Evolutionary conservation across 257 asterid genomes (phyloP).

Genomic region (Cynanchum wilfordii): DNA sequence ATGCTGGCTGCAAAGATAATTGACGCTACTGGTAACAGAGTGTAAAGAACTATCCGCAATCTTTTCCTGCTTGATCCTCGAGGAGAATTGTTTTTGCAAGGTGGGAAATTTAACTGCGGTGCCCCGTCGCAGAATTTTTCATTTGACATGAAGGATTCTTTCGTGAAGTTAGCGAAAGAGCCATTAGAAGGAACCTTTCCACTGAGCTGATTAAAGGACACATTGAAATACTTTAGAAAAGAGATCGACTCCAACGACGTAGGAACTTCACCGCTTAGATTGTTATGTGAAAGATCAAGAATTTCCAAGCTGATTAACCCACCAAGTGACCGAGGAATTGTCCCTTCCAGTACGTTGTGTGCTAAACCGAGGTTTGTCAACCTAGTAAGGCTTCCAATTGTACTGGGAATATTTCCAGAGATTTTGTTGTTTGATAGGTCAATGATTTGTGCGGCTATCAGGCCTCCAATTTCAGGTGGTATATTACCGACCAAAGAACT

Average conservation of each 20-base stretch:
- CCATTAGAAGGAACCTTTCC: slow-evolving; percentile 3
- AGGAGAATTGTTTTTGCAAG: not conserved
- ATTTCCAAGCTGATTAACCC: not conserved
- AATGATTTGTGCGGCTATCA: not conserved
- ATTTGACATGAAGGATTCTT: not conserved
- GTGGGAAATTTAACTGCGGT: not conserved
- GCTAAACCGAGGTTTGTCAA: not conserved
- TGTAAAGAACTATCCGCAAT: not conserved
- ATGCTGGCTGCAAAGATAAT: not conserved
- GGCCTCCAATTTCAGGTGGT: not conserved
- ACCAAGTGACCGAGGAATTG: slow-evolving; percentile 7
- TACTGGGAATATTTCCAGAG: not conserved
- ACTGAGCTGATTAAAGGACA: slow-evolving; percentile 1
- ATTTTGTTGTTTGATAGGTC: not conserved
- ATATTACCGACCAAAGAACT: not conserved
- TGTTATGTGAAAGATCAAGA: slow-evolving; percentile 1
- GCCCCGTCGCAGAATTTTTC: slow-evolving; percentile 11
- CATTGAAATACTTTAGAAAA: not conserved
- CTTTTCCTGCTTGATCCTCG: not conserved
- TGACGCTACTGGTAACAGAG: not conserved
- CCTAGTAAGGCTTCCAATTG: not conserved
- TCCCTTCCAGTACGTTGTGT: slow-evolving; percentile 1
- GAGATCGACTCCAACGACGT: too few species aligned
- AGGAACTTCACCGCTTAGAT: not conserved
- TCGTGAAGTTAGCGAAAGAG: not conserved